Conservation (phyloP, 129 eudicot genomes). For the Erigeron canadensis region DNA sequence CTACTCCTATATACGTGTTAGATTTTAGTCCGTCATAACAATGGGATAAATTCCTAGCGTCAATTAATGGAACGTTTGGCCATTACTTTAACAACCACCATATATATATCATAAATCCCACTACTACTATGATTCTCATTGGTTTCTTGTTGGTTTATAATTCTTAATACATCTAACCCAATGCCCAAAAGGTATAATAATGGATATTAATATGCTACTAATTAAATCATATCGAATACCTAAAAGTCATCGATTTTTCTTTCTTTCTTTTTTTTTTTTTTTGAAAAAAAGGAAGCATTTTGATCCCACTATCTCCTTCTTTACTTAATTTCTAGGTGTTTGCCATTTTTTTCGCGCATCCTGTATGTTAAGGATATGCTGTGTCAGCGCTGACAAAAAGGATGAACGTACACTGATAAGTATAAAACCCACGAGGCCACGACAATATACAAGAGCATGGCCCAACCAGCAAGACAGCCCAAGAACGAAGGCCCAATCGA, state of each 20-base stretch:
- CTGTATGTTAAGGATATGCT: constrained; percentile 16
- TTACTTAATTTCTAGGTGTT: not conserved
- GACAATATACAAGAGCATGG: too few relatives aligned
- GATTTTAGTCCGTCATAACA: constrained; percentile 13
- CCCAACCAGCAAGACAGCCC: too few relatives aligned
- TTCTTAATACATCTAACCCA: not conserved
- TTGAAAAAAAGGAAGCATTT: not conserved
- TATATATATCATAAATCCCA: constrained; percentile 20
- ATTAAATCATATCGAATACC: constrained; percentile 11
- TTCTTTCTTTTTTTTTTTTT: too few relatives aligned
- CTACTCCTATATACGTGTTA: constrained; percentile 28
- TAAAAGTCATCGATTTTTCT: not conserved
- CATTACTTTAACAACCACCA: constrained; percentile 30
- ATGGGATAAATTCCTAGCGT: constrained; percentile 26
- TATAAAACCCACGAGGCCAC: too few relatives aligned
- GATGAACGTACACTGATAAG: too few relatives aligned
- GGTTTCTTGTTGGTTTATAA: constrained; percentile 15
- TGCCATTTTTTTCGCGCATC: not conserved
- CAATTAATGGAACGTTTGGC: constrained; percentile 22
- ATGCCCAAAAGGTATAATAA: constrained; percentile 8
- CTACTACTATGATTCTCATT: constrained; percentile 21
- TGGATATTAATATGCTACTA: constrained; percentile 11
- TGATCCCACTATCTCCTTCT: constrained; percentile 1
- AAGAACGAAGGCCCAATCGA: too few relatives aligned
- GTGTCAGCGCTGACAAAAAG: constrained; percentile 2